Percentiles rank a stretch among this genome's conserved stretches.
Conservation (phyloP, 106 monocot species). For the Dendrobium huoshanense region DNA sequence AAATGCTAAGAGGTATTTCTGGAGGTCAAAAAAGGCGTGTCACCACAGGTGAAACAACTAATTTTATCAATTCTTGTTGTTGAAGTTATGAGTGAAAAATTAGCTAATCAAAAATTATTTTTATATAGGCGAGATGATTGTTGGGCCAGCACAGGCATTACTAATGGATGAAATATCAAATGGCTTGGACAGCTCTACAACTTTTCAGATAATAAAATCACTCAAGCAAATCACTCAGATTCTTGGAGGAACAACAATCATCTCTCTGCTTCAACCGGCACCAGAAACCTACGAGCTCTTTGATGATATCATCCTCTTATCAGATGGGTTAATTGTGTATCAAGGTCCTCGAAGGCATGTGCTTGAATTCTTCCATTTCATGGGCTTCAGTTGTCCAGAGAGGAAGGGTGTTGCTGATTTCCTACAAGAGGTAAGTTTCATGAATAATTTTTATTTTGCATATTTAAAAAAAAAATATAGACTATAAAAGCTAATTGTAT, state of each 20-base stretch:
- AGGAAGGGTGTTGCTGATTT: constrained; percentile 52
- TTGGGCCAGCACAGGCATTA: constrained; percentile 33
- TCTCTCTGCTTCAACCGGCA: constrained; percentile 45
- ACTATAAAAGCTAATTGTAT: neutral
- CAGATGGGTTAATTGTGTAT: constrained; percentile 45
- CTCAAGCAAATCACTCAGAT: constrained; percentile 34
- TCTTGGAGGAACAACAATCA: constrained; percentile 32
- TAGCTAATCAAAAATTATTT: neutral
- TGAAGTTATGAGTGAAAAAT: neutral
- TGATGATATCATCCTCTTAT: constrained; percentile 49
- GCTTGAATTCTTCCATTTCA: constrained; percentile 40
- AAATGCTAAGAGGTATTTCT: constrained; percentile 50
- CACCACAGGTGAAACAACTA: constrained; percentile 27
- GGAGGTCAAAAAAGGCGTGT: constrained; percentile 45
- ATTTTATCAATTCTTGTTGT: neutral
- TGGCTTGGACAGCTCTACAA: constrained; percentile 53
- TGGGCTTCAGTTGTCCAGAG: constrained; percentile 50
- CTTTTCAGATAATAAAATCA: constrained; percentile 49
- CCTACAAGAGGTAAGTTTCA: constrained; percentile 36
- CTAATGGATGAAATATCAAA: constrained; percentile 62
- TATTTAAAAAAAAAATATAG: neutral
- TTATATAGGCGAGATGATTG: constrained; percentile 46
- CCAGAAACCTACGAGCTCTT: constrained; percentile 56
- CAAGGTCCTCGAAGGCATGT: constrained; percentile 39
- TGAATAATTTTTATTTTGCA: neutral